These are phyloP conservation scores for Penicillium sp. DNA, from an alignment of 2,329 filamentous ascomycete genomes.

Conservation along the genomic window DNA sequence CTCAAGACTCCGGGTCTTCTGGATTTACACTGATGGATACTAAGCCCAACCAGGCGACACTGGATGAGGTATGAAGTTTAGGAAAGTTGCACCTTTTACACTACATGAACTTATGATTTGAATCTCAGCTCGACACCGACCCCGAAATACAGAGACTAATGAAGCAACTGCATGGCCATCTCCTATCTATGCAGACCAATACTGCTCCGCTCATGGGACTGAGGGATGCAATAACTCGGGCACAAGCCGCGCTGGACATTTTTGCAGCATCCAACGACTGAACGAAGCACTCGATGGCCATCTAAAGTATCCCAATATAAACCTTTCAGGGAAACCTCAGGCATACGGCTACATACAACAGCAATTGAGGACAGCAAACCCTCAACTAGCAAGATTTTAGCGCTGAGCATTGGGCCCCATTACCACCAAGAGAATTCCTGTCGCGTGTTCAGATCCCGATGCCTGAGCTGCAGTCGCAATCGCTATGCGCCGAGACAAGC, in stretches of 20 bases:
- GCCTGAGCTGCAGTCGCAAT: slow-evolving; percentile 5
- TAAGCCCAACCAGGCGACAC: slow-evolving; percentile 25
- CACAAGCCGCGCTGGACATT: slow-evolving; percentile 37
- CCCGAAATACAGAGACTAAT: slow-evolving; percentile 37
- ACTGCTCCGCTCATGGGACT: slow-evolving; percentile 37
- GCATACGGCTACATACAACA: neutral
- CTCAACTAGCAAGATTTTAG: neutral
- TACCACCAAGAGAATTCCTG: neutral
- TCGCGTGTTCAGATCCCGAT: slow-evolving; percentile 11
- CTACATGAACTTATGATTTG: neutral
- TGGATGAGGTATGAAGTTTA: slow-evolving; percentile 37
- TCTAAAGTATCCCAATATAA: neutral
- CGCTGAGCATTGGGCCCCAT: neutral
- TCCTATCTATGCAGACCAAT: slow-evolving; percentile 47
- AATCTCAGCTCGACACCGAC: slow-evolving; percentile 37
- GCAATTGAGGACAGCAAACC: neutral
- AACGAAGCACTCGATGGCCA: slow-evolving; percentile 8
- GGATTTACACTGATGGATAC: slow-evolving; percentile 30
- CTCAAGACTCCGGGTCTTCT: slow-evolving; percentile 17
- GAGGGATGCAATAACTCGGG: slow-evolving; percentile 38
- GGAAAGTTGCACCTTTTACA: neutral
- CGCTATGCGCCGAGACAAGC: neutral
- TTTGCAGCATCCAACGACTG: slow-evolving; percentile 34
- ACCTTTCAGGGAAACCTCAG: neutral
- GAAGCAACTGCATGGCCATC: slow-evolving; percentile 43